Conservation (phyloP, 2,329 filamentous ascomycete genomes). For the Alternaria sp. region DNA sequence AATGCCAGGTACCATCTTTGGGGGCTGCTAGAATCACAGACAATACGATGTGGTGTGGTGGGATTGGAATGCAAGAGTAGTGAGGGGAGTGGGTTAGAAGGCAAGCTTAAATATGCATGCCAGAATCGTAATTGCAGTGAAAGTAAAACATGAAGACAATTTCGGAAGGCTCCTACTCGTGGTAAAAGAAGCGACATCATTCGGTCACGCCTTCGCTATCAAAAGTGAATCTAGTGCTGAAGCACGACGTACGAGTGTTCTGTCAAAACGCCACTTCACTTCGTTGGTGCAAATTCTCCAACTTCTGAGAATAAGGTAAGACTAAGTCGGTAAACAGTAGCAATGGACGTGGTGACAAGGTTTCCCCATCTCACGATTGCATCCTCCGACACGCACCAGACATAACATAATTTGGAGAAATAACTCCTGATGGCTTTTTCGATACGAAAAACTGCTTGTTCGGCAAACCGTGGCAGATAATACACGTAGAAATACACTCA, state of each 20-base stretch:
- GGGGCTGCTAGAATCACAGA: fast-evolving
- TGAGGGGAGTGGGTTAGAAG: neutral
- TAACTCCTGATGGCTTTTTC: too few relatives aligned
- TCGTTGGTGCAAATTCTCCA: neutral
- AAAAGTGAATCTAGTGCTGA: neutral
- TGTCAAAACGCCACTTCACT: neutral
- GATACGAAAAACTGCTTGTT: fast-evolving
- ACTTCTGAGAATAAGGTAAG: too few relatives aligned
- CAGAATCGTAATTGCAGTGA: neutral
- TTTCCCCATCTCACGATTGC: too few relatives aligned
- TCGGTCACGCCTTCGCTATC: neutral
- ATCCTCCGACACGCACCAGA: too few relatives aligned
- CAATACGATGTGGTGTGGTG: neutral
- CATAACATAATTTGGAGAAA: too few relatives aligned
- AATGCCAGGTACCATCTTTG: fast-evolving
- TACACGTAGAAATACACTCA: too few relatives aligned
- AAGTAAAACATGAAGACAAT: neutral
- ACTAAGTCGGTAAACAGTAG: too few relatives aligned
- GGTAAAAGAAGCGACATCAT: neutral
- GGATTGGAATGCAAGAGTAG: neutral
- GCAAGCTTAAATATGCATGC: neutral
- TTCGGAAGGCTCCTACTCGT: neutral
- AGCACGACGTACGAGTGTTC: too few relatives aligned
- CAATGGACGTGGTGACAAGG: too few relatives aligned
- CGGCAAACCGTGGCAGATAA: too few relatives aligned